Evolutionary conservation across 192 early-diverging fungal species (phyloP).

Genomic region (Backusella westeae): DNA sequence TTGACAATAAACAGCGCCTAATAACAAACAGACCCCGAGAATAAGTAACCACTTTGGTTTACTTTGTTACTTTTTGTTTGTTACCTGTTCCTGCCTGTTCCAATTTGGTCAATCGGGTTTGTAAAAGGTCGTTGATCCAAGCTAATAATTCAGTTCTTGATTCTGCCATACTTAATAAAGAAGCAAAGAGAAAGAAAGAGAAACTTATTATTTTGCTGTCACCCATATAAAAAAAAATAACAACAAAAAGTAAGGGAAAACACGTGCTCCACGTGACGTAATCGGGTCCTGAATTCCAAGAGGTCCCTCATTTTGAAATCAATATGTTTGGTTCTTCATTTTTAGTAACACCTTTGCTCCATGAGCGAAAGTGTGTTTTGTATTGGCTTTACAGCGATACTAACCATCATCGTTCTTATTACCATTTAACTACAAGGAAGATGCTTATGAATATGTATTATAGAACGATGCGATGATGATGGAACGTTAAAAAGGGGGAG

Average conservation of each 20-base stretch:
- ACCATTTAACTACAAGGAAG: too few species aligned
- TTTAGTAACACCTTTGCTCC: too few species aligned
- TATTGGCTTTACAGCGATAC: too few species aligned
- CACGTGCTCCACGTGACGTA: neutral
- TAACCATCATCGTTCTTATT: too few species aligned
- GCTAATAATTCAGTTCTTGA: slow-evolving; percentile 83
- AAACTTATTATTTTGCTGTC: slow-evolving; percentile 5
- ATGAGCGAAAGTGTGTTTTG: too few species aligned
- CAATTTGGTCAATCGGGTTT: slow-evolving; percentile 84
- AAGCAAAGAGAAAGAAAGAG: slow-evolving; percentile 6
- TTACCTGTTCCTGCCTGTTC: slow-evolving; percentile 91
- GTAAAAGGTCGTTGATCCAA: slow-evolving; percentile 92
- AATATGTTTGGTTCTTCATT: neutral
- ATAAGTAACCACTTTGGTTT: neutral
- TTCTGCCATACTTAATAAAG: slow-evolving; percentile 58
- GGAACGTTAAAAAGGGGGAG: neutral
- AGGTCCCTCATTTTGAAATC: neutral
- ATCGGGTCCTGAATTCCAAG: neutral
- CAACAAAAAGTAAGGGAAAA: slow-evolving; percentile 1
- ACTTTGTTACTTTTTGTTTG: neutral
- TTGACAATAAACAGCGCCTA: slow-evolving; percentile 65
- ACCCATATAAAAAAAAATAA: slow-evolving; percentile 5
- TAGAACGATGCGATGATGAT: neutral
- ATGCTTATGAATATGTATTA: too few species aligned
- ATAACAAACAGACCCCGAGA: neutral